A percentile compares a stretch with the other conserved stretches of the same genome.
These are phyloP conservation scores for Botrytis medusae DNA, from an alignment of 2,329 filamentous ascomycete genomes.

Conservation along the genomic window DNA sequence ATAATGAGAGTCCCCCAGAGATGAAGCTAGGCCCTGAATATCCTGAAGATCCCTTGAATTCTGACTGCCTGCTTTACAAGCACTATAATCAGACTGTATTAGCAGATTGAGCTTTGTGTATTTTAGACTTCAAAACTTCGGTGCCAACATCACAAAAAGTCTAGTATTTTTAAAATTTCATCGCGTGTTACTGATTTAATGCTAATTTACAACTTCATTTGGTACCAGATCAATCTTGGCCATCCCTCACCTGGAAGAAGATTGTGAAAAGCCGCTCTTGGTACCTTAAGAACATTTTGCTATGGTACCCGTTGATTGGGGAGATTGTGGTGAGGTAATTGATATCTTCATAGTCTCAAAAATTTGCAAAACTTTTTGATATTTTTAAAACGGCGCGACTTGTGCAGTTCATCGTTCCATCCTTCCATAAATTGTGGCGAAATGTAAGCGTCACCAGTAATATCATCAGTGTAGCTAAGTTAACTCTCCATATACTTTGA, in stretches of 20 bases:
- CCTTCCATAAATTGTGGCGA: background rate
- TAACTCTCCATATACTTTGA: background rate
- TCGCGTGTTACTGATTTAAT: background rate
- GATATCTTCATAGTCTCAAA: background rate
- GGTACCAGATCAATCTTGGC: background rate
- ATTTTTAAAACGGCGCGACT: background rate
- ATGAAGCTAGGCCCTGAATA: background rate
- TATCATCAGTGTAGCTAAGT: background rate
- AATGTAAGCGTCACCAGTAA: background rate
- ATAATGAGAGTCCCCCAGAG: background rate
- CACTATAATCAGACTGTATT: accelerated
- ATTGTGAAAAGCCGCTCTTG: background rate
- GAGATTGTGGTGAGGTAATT: background rate
- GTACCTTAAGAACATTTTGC: background rate
- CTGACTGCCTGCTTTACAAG: background rate
- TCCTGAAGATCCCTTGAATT: background rate
- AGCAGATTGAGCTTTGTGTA: background rate
- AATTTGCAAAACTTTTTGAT: background rate
- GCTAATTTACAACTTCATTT: background rate
- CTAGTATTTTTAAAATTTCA: background rate
- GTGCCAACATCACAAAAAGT: no score
- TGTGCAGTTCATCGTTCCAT: background rate
- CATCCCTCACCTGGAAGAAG: background rate
- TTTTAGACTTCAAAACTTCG: background rate
- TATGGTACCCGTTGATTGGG: background rate